These are phyloP conservation scores for Zangia roseola DNA, from an alignment of 768 basidiomycete species.

Conservation along the genomic window DNA sequence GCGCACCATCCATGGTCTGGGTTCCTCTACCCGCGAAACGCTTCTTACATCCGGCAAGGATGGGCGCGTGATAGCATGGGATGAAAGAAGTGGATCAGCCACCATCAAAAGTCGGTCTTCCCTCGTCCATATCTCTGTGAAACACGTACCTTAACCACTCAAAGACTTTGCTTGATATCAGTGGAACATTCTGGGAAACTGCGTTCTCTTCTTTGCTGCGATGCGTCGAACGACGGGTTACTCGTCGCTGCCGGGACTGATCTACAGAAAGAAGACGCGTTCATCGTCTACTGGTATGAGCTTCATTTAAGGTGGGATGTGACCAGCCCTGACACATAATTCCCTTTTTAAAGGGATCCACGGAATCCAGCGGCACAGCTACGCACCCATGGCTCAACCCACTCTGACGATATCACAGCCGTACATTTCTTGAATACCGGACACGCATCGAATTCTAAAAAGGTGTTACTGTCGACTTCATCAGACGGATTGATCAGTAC, in stretches of 20 bases:
- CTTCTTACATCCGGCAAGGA: constrained; percentile 71
- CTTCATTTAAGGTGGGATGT: not conserved
- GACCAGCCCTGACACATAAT: constrained; percentile 3
- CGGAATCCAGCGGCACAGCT: constrained; percentile 70
- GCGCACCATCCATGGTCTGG: constrained; percentile 41
- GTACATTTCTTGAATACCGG: constrained; percentile 48
- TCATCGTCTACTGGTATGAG: constrained; percentile 78
- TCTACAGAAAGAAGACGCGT: constrained; percentile 75
- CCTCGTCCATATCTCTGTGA: not conserved
- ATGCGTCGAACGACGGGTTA: constrained; percentile 65
- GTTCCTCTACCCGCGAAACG: constrained; percentile 39
- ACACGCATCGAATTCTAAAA: constrained; percentile 35
- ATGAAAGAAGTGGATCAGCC: constrained; percentile 53
- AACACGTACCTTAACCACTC: constrained; percentile 36
- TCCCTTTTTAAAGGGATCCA: constrained; percentile 63
- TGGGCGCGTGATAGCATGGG: constrained; percentile 73
- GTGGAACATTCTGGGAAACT: constrained; percentile 48
- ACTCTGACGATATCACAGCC: constrained; percentile 90
- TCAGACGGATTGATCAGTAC: constrained; percentile 80
- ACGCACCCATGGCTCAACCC: constrained; percentile 78
- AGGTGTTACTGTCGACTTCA: constrained; percentile 72
- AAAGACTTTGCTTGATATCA: constrained; percentile 32
- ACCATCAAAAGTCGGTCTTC: constrained; percentile 58
- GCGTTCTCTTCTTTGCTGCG: constrained; percentile 59
- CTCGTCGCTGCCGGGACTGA: constrained; percentile 84